Base-by-base conservation (phyloP, 2,329 filamentous ascomycete genomes). In the Penicillium expansum region DNA sequence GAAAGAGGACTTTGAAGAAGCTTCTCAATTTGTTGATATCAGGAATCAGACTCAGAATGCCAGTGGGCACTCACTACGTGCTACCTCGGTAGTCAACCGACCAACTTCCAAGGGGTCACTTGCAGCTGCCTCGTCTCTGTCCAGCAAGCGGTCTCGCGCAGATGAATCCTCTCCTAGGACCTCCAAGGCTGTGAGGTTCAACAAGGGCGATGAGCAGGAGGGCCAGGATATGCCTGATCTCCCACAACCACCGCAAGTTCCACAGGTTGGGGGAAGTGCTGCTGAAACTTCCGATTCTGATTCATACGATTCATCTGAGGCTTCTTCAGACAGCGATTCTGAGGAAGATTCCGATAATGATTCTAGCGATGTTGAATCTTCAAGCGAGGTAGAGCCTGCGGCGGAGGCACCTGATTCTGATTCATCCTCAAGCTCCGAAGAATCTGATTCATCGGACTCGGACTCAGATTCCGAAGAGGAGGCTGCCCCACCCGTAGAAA, bases 1-100 rank as follows among this genome's bases (percentile, higher is more conserved):
- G 1, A 70, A 72, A 38, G 70, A 76, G 6, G 78, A 81, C 39
- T 75, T 77, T 55, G 70, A 72, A 43, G 64, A 61, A 27, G 51
- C 62, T 5, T 61, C 63, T 38, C 62, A 65, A 13, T 60, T 66
- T 20, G 48, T 63, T 29, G 60, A 66, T 48, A 63, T 61, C 37
- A 54, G 54, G 7, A 61, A 50, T 33, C 63, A 65, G 41, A 54
- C 22, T 18, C 56, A 52, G 32, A 45, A 35, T 18, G 16, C 47
- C 6, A 35, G 44, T 39, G 60, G 59, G 4, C 56, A 48, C 22
- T 32, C 60, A 6, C 33, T 64, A 33, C 64, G 63, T n/a, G 58
- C 63, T 20, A 52, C 49, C 13, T 65, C 65, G 38, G 55, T 62
- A 14, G 50, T 50, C 27, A 64, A 62, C 30, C 56, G 63, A 29